Conservation (phyloP, 225 moss, liverwort and hornwort genomes). For the Ulota crispa region DNA sequence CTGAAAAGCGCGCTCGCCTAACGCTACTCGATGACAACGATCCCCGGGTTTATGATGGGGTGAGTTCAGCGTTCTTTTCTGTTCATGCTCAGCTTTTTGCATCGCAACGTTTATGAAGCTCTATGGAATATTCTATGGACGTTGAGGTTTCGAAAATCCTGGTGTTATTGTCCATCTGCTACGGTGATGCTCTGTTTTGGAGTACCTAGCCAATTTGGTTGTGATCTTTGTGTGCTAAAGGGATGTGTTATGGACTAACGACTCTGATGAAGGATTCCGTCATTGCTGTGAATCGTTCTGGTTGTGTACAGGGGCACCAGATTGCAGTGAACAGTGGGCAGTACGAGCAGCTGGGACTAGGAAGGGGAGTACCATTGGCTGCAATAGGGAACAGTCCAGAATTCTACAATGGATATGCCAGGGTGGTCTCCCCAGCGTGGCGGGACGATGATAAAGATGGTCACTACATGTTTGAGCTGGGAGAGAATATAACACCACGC, state of each 20-base stretch:
- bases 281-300: slow-evolving; percentile 28
- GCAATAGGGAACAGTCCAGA: slow-evolving; percentile 61
- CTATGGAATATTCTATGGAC: background rate
- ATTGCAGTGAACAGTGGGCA: slow-evolving; percentile 59
- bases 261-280: slow-evolving; percentile 8
- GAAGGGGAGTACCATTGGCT: slow-evolving; percentile 54
- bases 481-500: slow-evolving; percentile 70
- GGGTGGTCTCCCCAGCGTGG: slow-evolving; percentile 62
- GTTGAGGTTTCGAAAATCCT: background rate
- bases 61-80: slow-evolving; percentile 9
- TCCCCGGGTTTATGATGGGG: slow-evolving; percentile 54
- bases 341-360: slow-evolving; percentile 67
- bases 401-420: slow-evolving; percentile 66
- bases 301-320: slow-evolving; percentile 51
- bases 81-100: no score
- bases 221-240: background rate
- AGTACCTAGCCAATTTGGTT: background rate
- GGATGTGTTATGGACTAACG: background rate
- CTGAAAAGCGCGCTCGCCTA: slow-evolving; percentile 56
- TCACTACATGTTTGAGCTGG: slow-evolving; percentile 75
- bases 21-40: slow-evolving; percentile 50
- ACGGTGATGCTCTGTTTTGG: no score
- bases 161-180: no score
- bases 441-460: slow-evolving; percentile 73
- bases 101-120: no score